Conservation (phyloP, 345 rosid species). For the Hibiscus tridactylites region DNA sequence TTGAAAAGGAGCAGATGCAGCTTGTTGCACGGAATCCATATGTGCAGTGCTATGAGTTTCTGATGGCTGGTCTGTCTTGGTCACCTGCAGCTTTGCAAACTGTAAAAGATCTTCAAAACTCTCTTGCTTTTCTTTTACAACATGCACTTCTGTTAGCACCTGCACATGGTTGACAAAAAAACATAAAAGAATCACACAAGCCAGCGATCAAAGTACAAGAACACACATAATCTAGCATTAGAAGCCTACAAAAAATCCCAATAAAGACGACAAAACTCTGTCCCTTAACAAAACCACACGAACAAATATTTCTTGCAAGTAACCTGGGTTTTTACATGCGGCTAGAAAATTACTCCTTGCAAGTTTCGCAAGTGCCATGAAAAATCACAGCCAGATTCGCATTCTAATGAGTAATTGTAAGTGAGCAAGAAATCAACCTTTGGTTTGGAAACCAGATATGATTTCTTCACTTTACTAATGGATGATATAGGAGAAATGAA, state of each 20-base stretch:
- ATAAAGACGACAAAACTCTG: neutral
- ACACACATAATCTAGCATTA: neutral
- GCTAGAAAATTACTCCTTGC: neutral
- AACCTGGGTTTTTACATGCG: neutral
- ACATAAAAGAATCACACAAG: constrained; percentile 2
- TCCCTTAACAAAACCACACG: neutral
- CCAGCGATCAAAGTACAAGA: neutral
- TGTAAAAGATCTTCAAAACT: constrained; percentile 57
- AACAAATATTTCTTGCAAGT: neutral
- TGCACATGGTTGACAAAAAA: constrained; percentile 21
- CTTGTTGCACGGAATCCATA: constrained; percentile 34
- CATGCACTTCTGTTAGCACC: constrained; percentile 68
- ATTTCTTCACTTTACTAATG: neutral
- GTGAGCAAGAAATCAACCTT: neutral
- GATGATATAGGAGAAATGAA: neutral
- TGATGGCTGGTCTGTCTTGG: constrained; percentile 40
- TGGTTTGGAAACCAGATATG: neutral
- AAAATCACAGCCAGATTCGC: neutral
- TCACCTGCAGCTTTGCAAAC: constrained; percentile 48
- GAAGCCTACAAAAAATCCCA: neutral
- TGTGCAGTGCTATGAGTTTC: constrained; percentile 41
- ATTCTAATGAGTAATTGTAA: neutral
- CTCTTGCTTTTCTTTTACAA: constrained; percentile 74
- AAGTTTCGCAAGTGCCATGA: neutral
- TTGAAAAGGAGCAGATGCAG: constrained; percentile 45